Percentiles rank a stretch among this genome's conserved stretches.
phyloP scores from a whole-genome alignment of 225 moss, liverwort and hornwort species.

The Asterella californica region DNA sequence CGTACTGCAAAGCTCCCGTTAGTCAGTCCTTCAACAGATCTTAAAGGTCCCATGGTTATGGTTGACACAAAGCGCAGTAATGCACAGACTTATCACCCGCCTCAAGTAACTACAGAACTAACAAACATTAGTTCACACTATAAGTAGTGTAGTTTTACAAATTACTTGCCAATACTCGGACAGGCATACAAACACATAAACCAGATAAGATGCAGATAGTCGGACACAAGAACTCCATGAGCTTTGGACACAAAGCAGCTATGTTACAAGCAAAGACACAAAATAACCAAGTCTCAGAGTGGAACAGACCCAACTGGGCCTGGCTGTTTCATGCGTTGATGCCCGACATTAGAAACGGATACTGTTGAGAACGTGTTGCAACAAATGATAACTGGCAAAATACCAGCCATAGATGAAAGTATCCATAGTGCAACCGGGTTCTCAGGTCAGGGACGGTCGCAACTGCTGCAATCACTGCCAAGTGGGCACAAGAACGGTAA shows the following conservation, averaged over 20 bases:
- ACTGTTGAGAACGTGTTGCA: not conserved
- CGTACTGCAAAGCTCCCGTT: too few species aligned
- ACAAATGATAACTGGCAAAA: not conserved
- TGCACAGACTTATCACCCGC: too few species aligned
- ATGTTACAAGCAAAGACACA: slow-evolving; percentile 26
- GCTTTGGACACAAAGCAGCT: slow-evolving; percentile 5
- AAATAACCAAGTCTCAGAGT: not conserved
- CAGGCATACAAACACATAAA: not conserved
- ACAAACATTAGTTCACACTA: too few species aligned
- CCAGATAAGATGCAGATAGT: not conserved
- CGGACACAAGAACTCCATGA: not conserved
- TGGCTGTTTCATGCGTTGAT: slow-evolving; percentile 5
- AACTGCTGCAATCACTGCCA: slow-evolving; percentile 1
- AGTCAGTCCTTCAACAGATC: too few species aligned
- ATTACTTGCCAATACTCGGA: not conserved
- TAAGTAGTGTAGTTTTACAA: not conserved
- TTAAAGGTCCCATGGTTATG: too few species aligned
- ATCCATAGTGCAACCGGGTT: not conserved
- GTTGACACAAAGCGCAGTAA: too few species aligned
- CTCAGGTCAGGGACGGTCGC: slow-evolving; percentile 6
- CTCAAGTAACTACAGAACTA: too few species aligned
- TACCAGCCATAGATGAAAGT: not conserved
- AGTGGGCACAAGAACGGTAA: not conserved
- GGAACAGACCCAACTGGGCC: slow-evolving; percentile 12
- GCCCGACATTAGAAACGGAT: slow-evolving; percentile 14